These are phyloP conservation scores for Claviceps arundinis DNA, from an alignment of 2,329 filamentous ascomycete genomes.

Conservation along the genomic window DNA sequence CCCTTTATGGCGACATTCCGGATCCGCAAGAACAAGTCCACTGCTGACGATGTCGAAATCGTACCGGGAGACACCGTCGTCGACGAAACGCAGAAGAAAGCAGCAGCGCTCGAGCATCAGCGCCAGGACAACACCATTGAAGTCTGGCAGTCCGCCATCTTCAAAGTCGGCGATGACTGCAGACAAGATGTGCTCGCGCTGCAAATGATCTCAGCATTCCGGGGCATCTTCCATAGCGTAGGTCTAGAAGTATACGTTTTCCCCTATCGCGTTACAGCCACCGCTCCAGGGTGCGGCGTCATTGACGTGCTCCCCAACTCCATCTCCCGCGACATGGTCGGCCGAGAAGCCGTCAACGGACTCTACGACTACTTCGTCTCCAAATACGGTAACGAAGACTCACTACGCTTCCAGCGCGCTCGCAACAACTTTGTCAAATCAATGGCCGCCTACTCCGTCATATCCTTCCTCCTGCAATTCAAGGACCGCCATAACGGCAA, in stretches of 20 bases:
- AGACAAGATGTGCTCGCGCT: conserved; percentile 91
- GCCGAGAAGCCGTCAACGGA: conserved; percentile 92
- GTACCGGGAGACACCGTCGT: conserved; percentile 22
- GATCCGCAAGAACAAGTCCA: conserved; percentile 64
- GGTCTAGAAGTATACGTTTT: conserved; percentile 95
- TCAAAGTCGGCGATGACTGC: conserved; percentile 98
- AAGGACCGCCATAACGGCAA: conserved; percentile 99
- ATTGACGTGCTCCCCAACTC: conserved; percentile 97
- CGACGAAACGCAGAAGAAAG: conserved; percentile 26
- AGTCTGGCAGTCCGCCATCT: conserved; percentile 98
- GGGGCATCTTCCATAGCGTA: conserved; percentile 89
- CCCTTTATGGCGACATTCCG: conserved; percentile 99
- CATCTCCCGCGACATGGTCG: conserved; percentile 96
- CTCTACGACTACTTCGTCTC: conserved; percentile 97
- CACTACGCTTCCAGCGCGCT: conserved; percentile 85
- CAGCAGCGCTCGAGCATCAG: neutral
- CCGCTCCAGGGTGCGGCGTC: conserved; percentile 91
- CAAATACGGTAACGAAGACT: conserved; percentile 95
- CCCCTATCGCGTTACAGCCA: conserved; percentile 93
- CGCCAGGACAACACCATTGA: conserved; percentile 54
- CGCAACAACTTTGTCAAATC: conserved; percentile 97
- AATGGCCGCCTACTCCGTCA: conserved; percentile 97
- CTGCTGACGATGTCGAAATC: neutral
- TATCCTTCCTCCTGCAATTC: conserved; percentile 93
- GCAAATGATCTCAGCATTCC: conserved; percentile 96